Base-by-base conservation (phyloP, 2,329 filamentous ascomycete genomes). In the Penicillium crustosum region DNA sequence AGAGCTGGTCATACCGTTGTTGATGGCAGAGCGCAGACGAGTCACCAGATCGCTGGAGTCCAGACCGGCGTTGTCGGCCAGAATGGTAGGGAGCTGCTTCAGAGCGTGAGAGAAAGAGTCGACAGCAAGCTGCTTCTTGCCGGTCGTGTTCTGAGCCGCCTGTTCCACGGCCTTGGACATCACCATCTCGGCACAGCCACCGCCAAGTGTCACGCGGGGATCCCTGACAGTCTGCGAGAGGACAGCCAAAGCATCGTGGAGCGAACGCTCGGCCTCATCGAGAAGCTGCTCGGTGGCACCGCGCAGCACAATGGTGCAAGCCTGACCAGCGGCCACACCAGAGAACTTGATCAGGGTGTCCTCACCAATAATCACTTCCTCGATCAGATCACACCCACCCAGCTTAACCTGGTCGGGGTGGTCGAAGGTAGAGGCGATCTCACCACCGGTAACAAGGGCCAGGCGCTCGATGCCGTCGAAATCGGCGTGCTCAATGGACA, bases 91-190 rank as follows among this genome's bases (percentile, higher is more conserved):
- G 53, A 99, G 82, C 76, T 99, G 94, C 70, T 93, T 87, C 59
- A 99, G 83, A 31, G 94, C 94, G 57, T 88, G 83, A 25, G 93
- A 90, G 73, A 97, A 99, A 5, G 91, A 86, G 62, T 93, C 88
- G 21, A 97, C 93, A 2, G 94, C 94, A 70, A 97, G 83, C 68
- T 96, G 93, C 78, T 94, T 93, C 87, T 99, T 99, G 75, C 94
- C 94, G 66, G 94, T 92, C 8, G 96, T 90, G 69, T 96, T 93
- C 61, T 95, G 93, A 23, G 93, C 93, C 6, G 91, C 91, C 60
- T 89, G 90, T 73, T 97, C 93, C 23, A 99, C 94, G 8, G 94
- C 94, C 83, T 97, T 96, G 64, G 93, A 91, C 94, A 99, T 99
- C 67, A 96, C 81, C 93, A 97, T 97, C 84, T 99, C 94, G 5